A percentile compares a stretch with the other conserved stretches of the same genome.
phyloP scores from a whole-genome alignment of 2,329 filamentous ascomycete genomes.

The Ilyonectria sp. region DNA sequence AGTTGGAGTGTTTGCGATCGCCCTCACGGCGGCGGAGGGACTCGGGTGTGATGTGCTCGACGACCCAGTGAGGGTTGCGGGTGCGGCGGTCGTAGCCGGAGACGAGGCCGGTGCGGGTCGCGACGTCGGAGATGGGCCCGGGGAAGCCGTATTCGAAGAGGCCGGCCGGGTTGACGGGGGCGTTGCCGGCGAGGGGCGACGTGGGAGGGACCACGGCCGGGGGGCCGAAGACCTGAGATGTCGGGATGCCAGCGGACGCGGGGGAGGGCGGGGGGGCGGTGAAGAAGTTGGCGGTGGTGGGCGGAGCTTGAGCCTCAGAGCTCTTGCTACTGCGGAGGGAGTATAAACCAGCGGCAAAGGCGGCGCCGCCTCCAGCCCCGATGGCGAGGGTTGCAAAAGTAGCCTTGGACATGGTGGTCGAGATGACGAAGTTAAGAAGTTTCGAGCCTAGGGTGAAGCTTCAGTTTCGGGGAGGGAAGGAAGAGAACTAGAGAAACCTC shows the following conservation, averaged over 20 bases:
- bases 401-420: slow-evolving; percentile 79
- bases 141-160: slow-evolving; percentile 93
- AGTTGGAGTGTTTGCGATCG: slow-evolving; percentile 87
- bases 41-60: slow-evolving; percentile 94
- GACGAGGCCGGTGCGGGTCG: slow-evolving; percentile 81
- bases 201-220: slow-evolving; percentile 49
- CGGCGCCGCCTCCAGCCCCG: slow-evolving; percentile 83
- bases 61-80: slow-evolving; percentile 94
- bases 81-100: slow-evolving; percentile 92
- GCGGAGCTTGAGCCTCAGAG: slow-evolving; percentile 53
- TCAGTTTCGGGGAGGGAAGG: neutral
- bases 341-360: slow-evolving; percentile 79
- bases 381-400: slow-evolving; percentile 83
- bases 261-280: slow-evolving; percentile 49
- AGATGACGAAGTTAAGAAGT: slow-evolving; percentile 6
- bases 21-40: slow-evolving; percentile 83
- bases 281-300: slow-evolving; percentile 48
- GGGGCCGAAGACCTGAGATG: slow-evolving; percentile 68
- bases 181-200: slow-evolving; percentile 51
- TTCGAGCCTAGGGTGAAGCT: neutral
- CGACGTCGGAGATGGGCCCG: slow-evolving; percentile 88
- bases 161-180: slow-evolving; percentile 80
- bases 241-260: slow-evolving; percentile 62
- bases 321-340: slow-evolving; percentile 69
- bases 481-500: neutral